Conservation (phyloP, 2,329 filamentous ascomycete species). For the Pseudopithomyces chartarum region DNA sequence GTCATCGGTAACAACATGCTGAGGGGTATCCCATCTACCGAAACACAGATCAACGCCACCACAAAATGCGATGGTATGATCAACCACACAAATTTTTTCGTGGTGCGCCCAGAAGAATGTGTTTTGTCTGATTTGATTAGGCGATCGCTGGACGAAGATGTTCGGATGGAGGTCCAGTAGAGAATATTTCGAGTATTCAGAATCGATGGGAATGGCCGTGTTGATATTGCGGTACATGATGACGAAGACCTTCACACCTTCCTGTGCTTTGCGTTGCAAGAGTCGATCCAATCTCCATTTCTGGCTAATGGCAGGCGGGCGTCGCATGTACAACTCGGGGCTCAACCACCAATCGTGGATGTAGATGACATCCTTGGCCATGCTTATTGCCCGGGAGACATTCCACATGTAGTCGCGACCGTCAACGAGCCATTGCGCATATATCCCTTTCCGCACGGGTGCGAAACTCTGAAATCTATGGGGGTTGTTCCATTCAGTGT, state of each 20-base stretch:
- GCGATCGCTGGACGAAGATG: conserved; percentile 92
- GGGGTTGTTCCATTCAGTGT: conserved; percentile 79
- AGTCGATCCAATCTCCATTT: conserved; percentile 96
- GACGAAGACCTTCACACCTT: conserved; percentile 96
- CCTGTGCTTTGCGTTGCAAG: conserved; percentile 88
- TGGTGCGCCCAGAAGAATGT: conserved; percentile 99
- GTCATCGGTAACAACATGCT: conserved; percentile 89
- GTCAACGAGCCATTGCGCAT: conserved; percentile 96
- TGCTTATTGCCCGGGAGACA: conserved; percentile 92
- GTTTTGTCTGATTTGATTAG: conserved; percentile 97
- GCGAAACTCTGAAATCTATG: conserved; percentile 95
- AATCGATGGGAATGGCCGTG: conserved; percentile 95
- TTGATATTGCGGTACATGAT: conserved; percentile 99
- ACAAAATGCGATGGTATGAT: conserved; percentile 94
- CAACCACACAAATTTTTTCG: conserved; percentile 96
- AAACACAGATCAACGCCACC: conserved; percentile 97
- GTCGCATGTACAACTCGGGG: conserved; percentile 91
- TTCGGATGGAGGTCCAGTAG: conserved; percentile 94
- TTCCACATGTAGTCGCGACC: conserved; percentile 99
- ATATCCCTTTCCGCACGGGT: conserved; percentile 82
- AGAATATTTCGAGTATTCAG: conserved; percentile 96
- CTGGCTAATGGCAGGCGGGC: conserved; percentile 93
- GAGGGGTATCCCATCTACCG: conserved; percentile 94
- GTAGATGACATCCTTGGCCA: conserved; percentile 97
- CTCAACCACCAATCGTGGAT: conserved; percentile 99